Evolutionary conservation across 2,329 filamentous ascomycete species (phyloP).

Genomic region (Phyllosticta citriasiana): DNA sequence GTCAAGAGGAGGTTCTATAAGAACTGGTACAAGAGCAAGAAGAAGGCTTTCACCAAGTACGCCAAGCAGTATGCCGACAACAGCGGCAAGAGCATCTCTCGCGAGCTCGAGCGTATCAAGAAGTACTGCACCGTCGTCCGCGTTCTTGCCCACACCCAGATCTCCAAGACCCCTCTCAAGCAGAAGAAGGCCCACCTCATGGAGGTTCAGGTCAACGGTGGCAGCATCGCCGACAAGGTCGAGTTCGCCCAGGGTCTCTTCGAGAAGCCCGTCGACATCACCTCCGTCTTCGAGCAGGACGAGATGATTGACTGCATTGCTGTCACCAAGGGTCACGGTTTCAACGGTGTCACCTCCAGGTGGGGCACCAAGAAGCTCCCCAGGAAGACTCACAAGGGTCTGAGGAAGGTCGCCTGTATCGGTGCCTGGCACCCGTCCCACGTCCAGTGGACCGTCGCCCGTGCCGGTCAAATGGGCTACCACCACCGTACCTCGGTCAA

Average conservation of each 20-base stretch:
- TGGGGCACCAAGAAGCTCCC: constrained; percentile 99
- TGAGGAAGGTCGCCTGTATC: constrained; percentile 99
- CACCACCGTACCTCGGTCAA: constrained; percentile 99
- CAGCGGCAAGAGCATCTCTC: constrained; percentile 81
- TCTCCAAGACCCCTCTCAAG: constrained; percentile 98
- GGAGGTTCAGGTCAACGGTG: constrained; percentile 99
- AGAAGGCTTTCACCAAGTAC: constrained; percentile 99
- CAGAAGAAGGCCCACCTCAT: constrained; percentile 99
- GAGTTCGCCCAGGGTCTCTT: constrained; percentile 90
- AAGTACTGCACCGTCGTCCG: constrained; percentile 99
- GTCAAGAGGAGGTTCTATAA: constrained; percentile 99
- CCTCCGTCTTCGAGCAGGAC: constrained; percentile 95
- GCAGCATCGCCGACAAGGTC: constrained; percentile 92
- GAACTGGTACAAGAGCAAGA: constrained; percentile 99
- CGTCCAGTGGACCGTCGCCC: constrained; percentile 99
- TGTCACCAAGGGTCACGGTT: constrained; percentile 99
- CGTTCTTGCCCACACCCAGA: constrained; percentile 98
- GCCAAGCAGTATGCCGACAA: constrained; percentile 99
- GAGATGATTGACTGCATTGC: constrained; percentile 99
- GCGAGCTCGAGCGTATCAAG: constrained; percentile 99
- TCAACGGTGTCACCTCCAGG: constrained; percentile 90
- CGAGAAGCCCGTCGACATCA: constrained; percentile 96
- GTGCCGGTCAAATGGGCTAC: constrained; percentile 99
- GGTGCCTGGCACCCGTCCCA: constrained; percentile 99
- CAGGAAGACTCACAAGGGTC: constrained; percentile 99